Conservation (phyloP, 805 yeast species). For the Hemisphaericaspora nanyangensis region DNA sequence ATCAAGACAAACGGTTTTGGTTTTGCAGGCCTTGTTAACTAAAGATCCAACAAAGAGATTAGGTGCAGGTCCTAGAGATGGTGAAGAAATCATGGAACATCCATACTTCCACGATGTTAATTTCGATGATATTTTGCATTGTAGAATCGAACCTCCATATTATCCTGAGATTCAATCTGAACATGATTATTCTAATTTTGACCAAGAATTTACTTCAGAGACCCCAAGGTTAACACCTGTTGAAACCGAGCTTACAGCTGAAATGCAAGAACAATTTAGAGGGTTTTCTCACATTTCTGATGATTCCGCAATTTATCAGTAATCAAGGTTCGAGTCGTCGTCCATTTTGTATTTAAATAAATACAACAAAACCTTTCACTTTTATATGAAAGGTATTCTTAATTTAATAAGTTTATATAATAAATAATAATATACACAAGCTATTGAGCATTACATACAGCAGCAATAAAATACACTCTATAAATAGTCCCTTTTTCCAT, state of each 20-base stretch:
- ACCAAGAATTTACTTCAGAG: slow-evolving; percentile 90
- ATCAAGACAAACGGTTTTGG: slow-evolving; percentile 95
- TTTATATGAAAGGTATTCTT: too few species aligned
- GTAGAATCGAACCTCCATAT: slow-evolving; percentile 81
- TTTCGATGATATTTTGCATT: slow-evolving; percentile 77
- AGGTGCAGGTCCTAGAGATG: slow-evolving; percentile 87
- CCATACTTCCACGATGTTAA: slow-evolving; percentile 87
- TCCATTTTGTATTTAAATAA: too few species aligned
- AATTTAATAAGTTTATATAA: too few species aligned
- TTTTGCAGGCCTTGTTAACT: slow-evolving; percentile 84
- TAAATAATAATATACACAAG: too few species aligned
- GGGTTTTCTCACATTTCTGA: slow-evolving; percentile 90
- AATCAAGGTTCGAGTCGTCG: too few species aligned
- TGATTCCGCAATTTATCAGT: slow-evolving; percentile 41
- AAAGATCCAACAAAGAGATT: slow-evolving; percentile 82
- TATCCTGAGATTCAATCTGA: slow-evolving; percentile 83
- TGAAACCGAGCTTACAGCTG: slow-evolving; percentile 77
- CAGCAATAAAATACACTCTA: too few species aligned
- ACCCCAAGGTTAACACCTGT: slow-evolving; percentile 95
- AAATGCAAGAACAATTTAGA: slow-evolving; percentile 93
- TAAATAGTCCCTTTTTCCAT: too few species aligned
- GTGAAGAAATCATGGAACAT: slow-evolving; percentile 91
- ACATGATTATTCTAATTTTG: slow-evolving; percentile 90
- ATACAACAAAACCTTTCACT: too few species aligned
- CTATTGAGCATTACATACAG: too few species aligned